Base-by-base conservation (phyloP, 2,329 filamentous ascomycete species). In the Exophiala lecanii-corni region DNA sequence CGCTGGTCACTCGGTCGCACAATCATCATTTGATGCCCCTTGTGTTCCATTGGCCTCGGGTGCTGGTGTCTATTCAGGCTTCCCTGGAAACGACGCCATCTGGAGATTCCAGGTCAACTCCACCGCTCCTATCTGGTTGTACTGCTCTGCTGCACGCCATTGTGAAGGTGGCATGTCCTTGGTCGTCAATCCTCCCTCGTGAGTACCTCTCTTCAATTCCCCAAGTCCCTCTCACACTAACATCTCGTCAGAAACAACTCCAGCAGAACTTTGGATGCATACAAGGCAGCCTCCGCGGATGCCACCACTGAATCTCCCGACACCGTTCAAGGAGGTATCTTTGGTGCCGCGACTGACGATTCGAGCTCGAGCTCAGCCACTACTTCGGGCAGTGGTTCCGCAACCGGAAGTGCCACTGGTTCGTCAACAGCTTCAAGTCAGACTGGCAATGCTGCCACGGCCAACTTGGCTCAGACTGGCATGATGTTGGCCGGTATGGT, bases 151-250 rank as follows among this genome's bases (percentile, higher is more conserved):
- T 2, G 66, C 61, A 0, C 67, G 66, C 2, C 73, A 76, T 45
- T 76, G 74, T 34, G 68, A 74, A 53, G 56, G 55, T 6, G 73
- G 73, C 5, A 74, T 76, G 63, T 66, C 72, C 19, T 67, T 73
- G 60, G 65, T 73, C 4, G 66, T 77, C 28, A 77, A 77, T 45
- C 67, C 69, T 17, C n/a, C 32, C 42, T 67, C 70, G 51, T 54
- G 45, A 47, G 51, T 51, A 3, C 2, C 21, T 12, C 21, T n/a
- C n/a, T n/a, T n/a, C n/a, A n/a, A n/a, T n/a, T n/a, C n/a, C n/a
- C n/a, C n/a, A n/a, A n/a, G n/a, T n/a, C n/a, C n/a, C n/a, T n/a
- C n/a, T n/a, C n/a, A n/a, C n/a, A n/a, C n/a, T n/a, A n/a, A n/a
- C n/a, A n/a, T n/a, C n/a, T n/a, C n/a, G n/a, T n/a, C 23, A 26